Evolutionary conservation across 108 stramenopile species (phyloP), one percentile per base, ranked within the genome.

Genomic region (Discostella stelligeroides): DNA sequence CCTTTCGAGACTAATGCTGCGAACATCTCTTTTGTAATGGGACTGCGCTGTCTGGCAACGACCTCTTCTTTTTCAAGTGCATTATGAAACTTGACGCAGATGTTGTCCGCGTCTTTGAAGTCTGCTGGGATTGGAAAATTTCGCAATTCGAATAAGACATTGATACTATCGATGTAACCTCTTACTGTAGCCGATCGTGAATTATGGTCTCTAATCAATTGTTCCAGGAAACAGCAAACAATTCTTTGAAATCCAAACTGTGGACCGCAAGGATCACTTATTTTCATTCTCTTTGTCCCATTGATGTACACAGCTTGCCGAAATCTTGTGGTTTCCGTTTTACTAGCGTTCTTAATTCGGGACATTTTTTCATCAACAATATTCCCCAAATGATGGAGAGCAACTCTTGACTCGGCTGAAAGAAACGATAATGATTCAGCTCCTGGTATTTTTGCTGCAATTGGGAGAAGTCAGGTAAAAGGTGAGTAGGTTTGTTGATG

Each of bases 261-360:
- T 6, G 1, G 53, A 0, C 53, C 53, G 28, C 53, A 54, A 54
- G 53, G 53, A 9, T 54, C 53, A 3, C 25, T 23, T 24, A 54
- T 54, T 7, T 27, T 4, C 53, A 27, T 29, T 2, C 14, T 24
- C 28, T 54, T 54, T 24, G 25, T 27, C 25, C 53, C 50, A 10
- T 27, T 51, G 23, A 65, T 30, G 28, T 50, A 65, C 28, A 48
- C 25, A 65, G 57, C 68, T 70, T 70, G 68, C 68, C 68, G 4
- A 70, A 45, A 60, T 42, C 68, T 60, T 15, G 6, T 20, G 15
- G 68, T 70, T 30, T 49, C 58, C 59, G 49, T 9, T 6, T 2
- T 11, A 28, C 15, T 20, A 70, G n/a, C 58, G 10, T 8, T 3
- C 48, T 45, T 37, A 49, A 55, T 23, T 48, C 42, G 21, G 68